These are phyloP conservation scores for Effrenium voratum DNA, from an alignment of 73 alveolate species.

Conservation along the genomic window DNA sequence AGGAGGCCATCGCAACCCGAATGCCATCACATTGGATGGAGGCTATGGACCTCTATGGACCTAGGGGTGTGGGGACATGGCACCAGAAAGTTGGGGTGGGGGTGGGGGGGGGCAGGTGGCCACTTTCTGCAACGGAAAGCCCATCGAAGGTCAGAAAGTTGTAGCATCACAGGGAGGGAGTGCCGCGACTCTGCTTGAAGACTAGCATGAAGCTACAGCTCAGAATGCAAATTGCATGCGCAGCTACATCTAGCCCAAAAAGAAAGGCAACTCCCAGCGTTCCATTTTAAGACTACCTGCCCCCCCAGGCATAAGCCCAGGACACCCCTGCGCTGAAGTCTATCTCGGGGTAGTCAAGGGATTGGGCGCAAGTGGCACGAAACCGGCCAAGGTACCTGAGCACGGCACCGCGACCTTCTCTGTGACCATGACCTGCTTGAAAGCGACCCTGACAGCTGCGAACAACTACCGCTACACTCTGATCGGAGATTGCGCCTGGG, in stretches of 20 bases:
- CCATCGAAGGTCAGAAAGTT: background rate
- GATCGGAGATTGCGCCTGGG: slow-evolving; percentile 65
- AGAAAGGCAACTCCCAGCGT: too few relatives aligned
- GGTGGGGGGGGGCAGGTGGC: background rate
- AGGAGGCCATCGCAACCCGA: slow-evolving; percentile 38
- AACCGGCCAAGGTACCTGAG: slow-evolving; percentile 84
- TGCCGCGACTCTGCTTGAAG: too few relatives aligned
- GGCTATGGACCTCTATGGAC: background rate
- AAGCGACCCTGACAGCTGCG: slow-evolving; percentile 71
- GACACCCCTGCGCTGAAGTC: background rate
- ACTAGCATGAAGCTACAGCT: too few relatives aligned
- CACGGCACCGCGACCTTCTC: slow-evolving; percentile 89
- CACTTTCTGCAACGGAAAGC: background rate
- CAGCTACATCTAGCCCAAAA: too few relatives aligned
- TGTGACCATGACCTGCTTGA: slow-evolving; percentile 84
- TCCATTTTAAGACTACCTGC: too few relatives aligned
- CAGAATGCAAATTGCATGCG: too few relatives aligned
- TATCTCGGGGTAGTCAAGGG: too few relatives aligned
- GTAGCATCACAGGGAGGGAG: too few relatives aligned
- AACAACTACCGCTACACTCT: slow-evolving; percentile 61
- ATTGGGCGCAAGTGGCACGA: too few relatives aligned
- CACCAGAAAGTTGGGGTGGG: too few relatives aligned
- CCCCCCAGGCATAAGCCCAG: background rate
- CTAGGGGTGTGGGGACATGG: too few relatives aligned
- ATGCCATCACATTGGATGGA: background rate